A percentile compares a stretch with the other conserved stretches of the same genome.
Evolutionary conservation across 345 rosid genomes (phyloP).

Genomic region (Carallia pectinifolia): DNA sequence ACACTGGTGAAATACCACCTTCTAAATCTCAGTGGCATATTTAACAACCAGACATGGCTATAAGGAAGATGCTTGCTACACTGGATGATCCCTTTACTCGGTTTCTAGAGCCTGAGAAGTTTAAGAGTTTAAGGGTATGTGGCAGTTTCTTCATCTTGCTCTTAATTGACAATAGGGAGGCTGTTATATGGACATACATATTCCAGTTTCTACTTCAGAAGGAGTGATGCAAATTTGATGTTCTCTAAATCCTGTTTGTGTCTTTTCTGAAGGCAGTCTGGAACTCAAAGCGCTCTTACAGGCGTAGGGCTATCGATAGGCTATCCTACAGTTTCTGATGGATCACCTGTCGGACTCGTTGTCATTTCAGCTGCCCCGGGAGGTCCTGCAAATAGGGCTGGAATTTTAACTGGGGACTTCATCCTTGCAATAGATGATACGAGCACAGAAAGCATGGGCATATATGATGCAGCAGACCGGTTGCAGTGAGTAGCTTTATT

Average conservation of each 20-base stretch:
- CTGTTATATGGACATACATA: neutral
- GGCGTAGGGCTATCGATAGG: constrained; percentile 97
- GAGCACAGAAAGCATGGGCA: constrained; percentile 66
- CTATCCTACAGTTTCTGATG: constrained; percentile 59
- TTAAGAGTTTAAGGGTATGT: constrained; percentile 82
- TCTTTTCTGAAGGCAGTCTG: constrained; percentile 94
- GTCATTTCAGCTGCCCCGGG: constrained; percentile 89
- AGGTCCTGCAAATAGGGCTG: constrained; percentile 89
- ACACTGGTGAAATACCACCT: neutral
- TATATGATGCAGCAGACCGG: constrained; percentile 89
- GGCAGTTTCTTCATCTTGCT: constrained; percentile 25
- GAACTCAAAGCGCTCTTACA: constrained; percentile 89
- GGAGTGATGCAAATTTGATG: neutral
- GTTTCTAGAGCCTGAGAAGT: constrained; percentile 88
- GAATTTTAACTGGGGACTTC: constrained; percentile 74
- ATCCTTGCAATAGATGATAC: constrained; percentile 63
- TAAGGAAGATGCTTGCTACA: constrained; percentile 88
- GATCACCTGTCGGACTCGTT: constrained; percentile 60
- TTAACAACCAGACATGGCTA: constrained; percentile 64
- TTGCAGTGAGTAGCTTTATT: constrained; percentile 62
- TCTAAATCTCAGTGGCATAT: constrained; percentile 16
- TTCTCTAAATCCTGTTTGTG: constrained; percentile 31
- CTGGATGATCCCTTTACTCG: constrained; percentile 92
- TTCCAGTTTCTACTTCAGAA: neutral
- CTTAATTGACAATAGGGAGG: constrained; percentile 11